Evolutionary conservation across 2,329 filamentous ascomycete genomes (phyloP), one percentile per base, ranked within the genome.

Genomic region (Didymella exigua): DNA sequence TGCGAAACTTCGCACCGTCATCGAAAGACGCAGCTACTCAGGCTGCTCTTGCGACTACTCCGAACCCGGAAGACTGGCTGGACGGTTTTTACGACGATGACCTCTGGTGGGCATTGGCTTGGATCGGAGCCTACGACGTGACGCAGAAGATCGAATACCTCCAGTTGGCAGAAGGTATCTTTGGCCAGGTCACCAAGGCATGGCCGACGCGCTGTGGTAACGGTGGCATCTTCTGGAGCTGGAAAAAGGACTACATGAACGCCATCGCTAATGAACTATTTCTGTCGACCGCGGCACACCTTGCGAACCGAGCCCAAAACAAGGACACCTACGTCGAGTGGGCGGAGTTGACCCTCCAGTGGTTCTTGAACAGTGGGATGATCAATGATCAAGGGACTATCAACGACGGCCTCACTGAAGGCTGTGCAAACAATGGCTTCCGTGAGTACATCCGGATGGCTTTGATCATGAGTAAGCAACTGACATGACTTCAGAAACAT

Each of bases 231-330:
- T 82, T 76, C 66, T 83, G 80, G 78, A 77, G 77, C 54, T 76
- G 76, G 43, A 59, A 71, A 1, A 71, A 78, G 24, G 70, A 72
- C 2, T 81, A 82, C 54, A 75, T 80, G 40, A 82, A 81, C 55
- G 81, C 83, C 1, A 83, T 86, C 27, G 77, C 81, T 2, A 86
- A 85, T 53, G 82, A 83, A 59, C 78, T 86, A 2, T 86, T 84
- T 65, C 68, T 86, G 2, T 78, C 77, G 3, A 76, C 82, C 0
- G 83, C 82, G 2, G 82, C 83, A 7, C 80, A 83, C 53, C 76
- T 86, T 7, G 82, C 83, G 2, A 84, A 81, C 33, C 80, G 84
- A 2, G 56, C 74, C 0, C 60, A 71, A 0, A 75, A 75, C 9
- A 71, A 68, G 29, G 48, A 63, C 0, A 69, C 75, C 21, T 84